Conservation (phyloP, 768 basidiomycete genomes). For the Scleroderma bovista region DNA sequence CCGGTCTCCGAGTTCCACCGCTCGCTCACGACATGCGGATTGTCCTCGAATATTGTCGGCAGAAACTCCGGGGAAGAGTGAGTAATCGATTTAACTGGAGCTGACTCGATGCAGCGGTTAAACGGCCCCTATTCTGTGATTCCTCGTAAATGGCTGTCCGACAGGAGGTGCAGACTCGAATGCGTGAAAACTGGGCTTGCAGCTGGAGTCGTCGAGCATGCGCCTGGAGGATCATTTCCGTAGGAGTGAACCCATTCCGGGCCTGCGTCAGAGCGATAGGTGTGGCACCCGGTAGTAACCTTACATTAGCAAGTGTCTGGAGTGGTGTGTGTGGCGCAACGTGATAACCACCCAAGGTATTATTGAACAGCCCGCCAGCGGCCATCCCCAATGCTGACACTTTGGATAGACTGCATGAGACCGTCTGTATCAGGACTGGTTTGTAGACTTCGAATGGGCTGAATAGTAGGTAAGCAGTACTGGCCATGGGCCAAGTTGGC, state of each 20-base stretch:
- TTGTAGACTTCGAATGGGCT: constrained; percentile 11
- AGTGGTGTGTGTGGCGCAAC: constrained; percentile 17
- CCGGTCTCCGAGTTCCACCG: constrained; percentile 2
- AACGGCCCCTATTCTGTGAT: background rate
- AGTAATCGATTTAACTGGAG: background rate
- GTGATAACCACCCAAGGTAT: constrained; percentile 12
- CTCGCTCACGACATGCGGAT: constrained; percentile 27
- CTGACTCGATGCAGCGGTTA: background rate
- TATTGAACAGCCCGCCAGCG: constrained; percentile 12
- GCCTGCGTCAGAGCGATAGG: constrained; percentile 20
- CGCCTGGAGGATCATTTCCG: constrained; percentile 60
- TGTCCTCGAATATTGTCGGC: constrained; percentile 31
- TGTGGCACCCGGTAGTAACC: constrained; percentile 7
- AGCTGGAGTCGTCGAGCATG: constrained; percentile 31
- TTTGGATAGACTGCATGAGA: constrained; percentile 33
- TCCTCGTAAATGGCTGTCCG: constrained; percentile 2
- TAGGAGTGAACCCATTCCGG: constrained; percentile 56
- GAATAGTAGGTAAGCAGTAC: constrained; percentile 14
- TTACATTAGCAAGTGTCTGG: constrained; percentile 18
- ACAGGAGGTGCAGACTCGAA: background rate
- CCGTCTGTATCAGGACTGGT: constrained; percentile 36
- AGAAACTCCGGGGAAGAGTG: constrained; percentile 14
- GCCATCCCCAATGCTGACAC: constrained; percentile 15
- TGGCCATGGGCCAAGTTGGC: constrained; percentile 14
- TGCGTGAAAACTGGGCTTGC: constrained; percentile 4